A percentile compares a stretch with the other conserved stretches of the same genome.
phyloP scores from a whole-genome alignment of 306 rosid species.

The Fagus crenata region DNA sequence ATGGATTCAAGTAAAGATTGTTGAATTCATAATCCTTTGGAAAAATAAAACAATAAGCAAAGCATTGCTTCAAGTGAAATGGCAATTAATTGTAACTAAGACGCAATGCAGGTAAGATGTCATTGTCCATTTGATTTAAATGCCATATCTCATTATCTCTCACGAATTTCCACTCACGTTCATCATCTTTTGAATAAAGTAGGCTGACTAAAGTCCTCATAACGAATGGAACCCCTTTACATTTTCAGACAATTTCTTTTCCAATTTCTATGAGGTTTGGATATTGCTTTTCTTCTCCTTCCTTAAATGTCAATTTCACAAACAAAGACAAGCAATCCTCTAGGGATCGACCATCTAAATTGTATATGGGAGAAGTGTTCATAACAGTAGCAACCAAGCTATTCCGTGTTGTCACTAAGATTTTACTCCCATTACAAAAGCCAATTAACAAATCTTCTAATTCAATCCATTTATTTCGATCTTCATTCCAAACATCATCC shows the following conservation, averaged over 20 bases:
- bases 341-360: not conserved
- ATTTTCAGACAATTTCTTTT: constrained; percentile 13
- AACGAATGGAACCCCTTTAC: constrained; percentile 25
- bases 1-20: too few species aligned
- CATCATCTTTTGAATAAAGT: not conserved
- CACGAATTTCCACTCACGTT: not conserved
- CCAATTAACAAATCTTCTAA: too few species aligned
- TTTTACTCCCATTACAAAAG: not conserved
- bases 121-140: not conserved
- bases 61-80: too few species aligned
- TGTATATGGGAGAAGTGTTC: not conserved
- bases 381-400: not conserved
- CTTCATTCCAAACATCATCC: too few species aligned
- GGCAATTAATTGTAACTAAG: too few species aligned
- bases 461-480: too few species aligned
- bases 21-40: too few species aligned
- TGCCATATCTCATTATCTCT: constrained; percentile 29
- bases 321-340: constrained; percentile 6
- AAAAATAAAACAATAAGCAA: too few species aligned
- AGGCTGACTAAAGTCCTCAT: constrained; percentile 20
- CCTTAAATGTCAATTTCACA: constrained; percentile 19
- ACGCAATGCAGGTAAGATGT: constrained; percentile 12
- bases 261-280: constrained; percentile 14
- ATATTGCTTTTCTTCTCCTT: not conserved
- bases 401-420: not conserved